These are phyloP conservation scores for Plectosphaerella plurivora DNA, from an alignment of 2,329 filamentous ascomycete genomes.

Conservation along the genomic window DNA sequence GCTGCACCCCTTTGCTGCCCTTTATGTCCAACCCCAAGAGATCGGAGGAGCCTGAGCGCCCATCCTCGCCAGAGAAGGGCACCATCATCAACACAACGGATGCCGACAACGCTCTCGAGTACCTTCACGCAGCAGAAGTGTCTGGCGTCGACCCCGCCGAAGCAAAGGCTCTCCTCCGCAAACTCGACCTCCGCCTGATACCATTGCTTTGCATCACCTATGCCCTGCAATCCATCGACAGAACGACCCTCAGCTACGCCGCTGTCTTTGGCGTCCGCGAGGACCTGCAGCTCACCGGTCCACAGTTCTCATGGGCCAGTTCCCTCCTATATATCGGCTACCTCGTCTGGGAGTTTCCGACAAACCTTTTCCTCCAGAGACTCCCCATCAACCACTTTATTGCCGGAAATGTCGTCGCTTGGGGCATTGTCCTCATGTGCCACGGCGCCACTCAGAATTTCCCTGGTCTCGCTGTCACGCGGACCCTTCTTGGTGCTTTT, in stretches of 20 bases:
- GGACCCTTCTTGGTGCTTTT: conserved; percentile 67
- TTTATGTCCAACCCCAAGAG: too few species aligned
- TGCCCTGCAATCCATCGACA: conserved; percentile 15
- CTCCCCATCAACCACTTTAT: conserved; percentile 13
- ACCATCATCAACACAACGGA: too few species aligned
- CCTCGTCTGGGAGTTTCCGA: conserved; percentile 27
- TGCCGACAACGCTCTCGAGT: too few species aligned
- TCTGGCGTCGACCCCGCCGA: too few species aligned
- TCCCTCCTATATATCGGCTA: conserved; percentile 15
- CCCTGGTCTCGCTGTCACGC: too few species aligned
- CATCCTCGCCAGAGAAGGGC: too few species aligned
- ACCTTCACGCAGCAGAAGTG: too few species aligned
- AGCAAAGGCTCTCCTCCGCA: conserved; percentile 3
- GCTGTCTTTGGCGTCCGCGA: conserved; percentile 34
- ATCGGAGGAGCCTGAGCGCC: too few species aligned
- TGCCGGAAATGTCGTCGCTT: background rate
- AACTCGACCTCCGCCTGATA: conserved; percentile 16
- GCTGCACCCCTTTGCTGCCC: too few species aligned
- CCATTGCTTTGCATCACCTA: conserved; percentile 17
- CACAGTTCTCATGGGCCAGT: too few species aligned
- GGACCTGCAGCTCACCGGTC: conserved; percentile 16
- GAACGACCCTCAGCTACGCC: conserved; percentile 23
- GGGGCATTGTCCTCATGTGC: too few species aligned
- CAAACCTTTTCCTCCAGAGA: conserved; percentile 23
- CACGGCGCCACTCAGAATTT: too few species aligned